Conservation (phyloP, 331 rosid species). For the Acacia concinna region DNA sequence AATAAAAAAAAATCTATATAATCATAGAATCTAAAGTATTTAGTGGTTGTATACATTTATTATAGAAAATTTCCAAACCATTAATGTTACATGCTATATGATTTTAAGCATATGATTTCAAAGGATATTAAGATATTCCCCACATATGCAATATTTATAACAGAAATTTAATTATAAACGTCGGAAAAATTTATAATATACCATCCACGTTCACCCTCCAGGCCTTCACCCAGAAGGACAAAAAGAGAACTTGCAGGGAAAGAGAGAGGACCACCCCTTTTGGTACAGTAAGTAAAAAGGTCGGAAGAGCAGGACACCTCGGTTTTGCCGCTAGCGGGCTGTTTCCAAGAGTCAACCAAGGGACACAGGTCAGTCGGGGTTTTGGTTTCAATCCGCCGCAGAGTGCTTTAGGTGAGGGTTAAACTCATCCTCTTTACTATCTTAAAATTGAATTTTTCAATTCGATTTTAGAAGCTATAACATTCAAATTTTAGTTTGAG, state of each 20-base stretch:
- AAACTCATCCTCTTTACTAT: neutral
- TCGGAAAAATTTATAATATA: too few species aligned
- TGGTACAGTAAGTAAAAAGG: neutral
- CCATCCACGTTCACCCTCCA: too few species aligned
- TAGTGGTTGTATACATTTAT: too few species aligned
- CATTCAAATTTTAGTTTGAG: neutral
- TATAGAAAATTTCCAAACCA: too few species aligned
- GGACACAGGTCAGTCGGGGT: neutral
- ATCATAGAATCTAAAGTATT: too few species aligned
- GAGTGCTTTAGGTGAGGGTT: neutral
- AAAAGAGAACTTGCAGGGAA: too few species aligned
- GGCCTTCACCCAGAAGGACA: neutral
- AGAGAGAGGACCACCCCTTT: neutral
- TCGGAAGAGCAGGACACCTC: neutral
- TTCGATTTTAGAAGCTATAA: neutral
- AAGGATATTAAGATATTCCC: too few species aligned
- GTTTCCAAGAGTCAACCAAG: constrained; percentile 1
- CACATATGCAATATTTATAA: too few species aligned
- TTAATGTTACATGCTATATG: too few species aligned
- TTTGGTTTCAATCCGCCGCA: neutral
- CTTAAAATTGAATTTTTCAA: neutral
- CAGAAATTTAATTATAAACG: too few species aligned
- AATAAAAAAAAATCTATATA: too few species aligned
- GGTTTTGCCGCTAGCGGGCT: neutral
- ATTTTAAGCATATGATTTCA: too few species aligned